Conservation (phyloP, 805 yeast genomes). For the Cyberlindnera japonica region DNA sequence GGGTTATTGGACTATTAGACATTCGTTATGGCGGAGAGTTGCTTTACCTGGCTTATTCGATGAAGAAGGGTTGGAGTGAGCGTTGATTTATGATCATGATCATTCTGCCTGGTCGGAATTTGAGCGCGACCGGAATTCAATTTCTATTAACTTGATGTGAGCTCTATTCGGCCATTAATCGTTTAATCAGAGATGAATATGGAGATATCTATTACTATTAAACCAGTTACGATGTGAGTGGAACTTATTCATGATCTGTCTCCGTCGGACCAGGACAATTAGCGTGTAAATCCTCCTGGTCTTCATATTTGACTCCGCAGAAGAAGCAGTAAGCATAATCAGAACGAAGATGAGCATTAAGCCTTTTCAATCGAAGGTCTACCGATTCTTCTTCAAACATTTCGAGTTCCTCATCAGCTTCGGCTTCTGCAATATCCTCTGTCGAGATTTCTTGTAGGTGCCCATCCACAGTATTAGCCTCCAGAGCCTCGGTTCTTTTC, state of each 20-base stretch:
- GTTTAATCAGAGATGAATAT: too few species aligned
- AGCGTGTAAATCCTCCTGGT: slow-evolving; percentile 35
- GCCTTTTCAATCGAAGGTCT: slow-evolving; percentile 30
- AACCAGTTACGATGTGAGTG: too few species aligned
- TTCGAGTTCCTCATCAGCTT: slow-evolving; percentile 28
- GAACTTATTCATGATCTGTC: slow-evolving; percentile 40
- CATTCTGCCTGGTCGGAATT: too few species aligned
- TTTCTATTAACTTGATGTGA: too few species aligned
- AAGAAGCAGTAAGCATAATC: slow-evolving; percentile 44
- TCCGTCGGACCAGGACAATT: slow-evolving; percentile 49
- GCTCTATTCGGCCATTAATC: too few species aligned
- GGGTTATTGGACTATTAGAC: slow-evolving; percentile 7
- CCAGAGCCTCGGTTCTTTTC: slow-evolving; percentile 7
- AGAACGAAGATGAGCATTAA: slow-evolving; percentile 38
- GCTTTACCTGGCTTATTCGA: background rate
- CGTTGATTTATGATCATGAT: too few species aligned
- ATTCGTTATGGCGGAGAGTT: slow-evolving; percentile 1
- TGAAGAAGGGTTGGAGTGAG: background rate
- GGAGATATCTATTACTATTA: too few species aligned
- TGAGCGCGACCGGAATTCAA: too few species aligned
- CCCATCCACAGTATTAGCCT: slow-evolving; percentile 10
- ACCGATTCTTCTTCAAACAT: slow-evolving; percentile 27
- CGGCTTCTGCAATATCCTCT: slow-evolving; percentile 8
- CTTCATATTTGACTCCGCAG: slow-evolving; percentile 42
- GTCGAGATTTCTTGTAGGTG: slow-evolving; percentile 1